Evolutionary conservation across 495 filamentous ascomycete genomes (phyloP).

Genomic region (Penicillium argentinense): DNA sequence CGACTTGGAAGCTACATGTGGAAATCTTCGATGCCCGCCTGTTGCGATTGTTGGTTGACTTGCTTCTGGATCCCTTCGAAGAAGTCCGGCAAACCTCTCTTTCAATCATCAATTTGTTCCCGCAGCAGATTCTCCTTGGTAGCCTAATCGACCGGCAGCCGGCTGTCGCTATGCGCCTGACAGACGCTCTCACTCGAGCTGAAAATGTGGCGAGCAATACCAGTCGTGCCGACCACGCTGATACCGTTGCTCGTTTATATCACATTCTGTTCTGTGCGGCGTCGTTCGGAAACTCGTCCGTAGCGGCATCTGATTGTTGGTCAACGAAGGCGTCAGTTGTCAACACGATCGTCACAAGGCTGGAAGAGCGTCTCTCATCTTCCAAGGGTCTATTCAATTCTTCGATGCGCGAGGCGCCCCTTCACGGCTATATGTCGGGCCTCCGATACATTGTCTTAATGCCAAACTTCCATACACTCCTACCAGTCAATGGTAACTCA

Average conservation of each 20-base stretch:
- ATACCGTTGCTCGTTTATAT: slow-evolving; percentile 71
- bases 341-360: slow-evolving; percentile 40
- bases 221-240: slow-evolving; percentile 81
- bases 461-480: slow-evolving; percentile 36
- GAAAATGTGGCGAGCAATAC: slow-evolving; percentile 61
- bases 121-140: slow-evolving; percentile 25
- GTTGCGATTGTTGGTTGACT: slow-evolving; percentile 63
- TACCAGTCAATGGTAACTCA: slow-evolving; percentile 21
- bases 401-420: slow-evolving; percentile 61
- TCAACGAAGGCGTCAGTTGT: slow-evolving; percentile 43
- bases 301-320: slow-evolving; percentile 30
- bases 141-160: slow-evolving; percentile 8
- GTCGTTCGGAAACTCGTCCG: slow-evolving; percentile 7
- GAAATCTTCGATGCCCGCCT: slow-evolving; percentile 54
- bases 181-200: slow-evolving; percentile 35
- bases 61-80: slow-evolving; percentile 86
- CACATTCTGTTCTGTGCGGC: slow-evolving; percentile 51
- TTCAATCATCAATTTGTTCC: slow-evolving; percentile 54
- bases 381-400: slow-evolving; percentile 57
- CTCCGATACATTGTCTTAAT: slow-evolving; percentile 49
- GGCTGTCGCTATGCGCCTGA: slow-evolving; percentile 17
- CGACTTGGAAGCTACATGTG: slow-evolving; percentile 51
- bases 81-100: slow-evolving; percentile 75
- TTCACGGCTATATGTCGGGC: slow-evolving; percentile 70
- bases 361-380: slow-evolving; percentile 58